These are phyloP conservation scores for Malassezia restricta DNA, from an alignment of 1,284 basidiomycete species.

Conservation along the genomic window DNA sequence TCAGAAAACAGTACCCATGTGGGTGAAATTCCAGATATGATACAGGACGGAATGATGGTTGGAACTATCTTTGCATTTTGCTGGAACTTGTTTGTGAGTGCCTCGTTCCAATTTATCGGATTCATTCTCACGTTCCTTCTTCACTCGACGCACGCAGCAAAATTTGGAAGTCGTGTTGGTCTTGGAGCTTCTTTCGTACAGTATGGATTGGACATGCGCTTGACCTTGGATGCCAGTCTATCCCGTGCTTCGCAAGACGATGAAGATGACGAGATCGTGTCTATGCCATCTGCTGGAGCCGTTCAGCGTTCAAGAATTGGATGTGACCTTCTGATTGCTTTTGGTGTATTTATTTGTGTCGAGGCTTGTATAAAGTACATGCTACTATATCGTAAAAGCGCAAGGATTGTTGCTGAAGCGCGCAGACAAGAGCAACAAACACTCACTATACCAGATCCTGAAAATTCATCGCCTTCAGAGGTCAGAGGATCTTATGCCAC, in stretches of 20 bases:
- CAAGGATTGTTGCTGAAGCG: not conserved
- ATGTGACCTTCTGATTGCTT: not conserved
- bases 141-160: constrained; percentile 71
- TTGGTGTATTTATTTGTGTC: constrained; percentile 1
- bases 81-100: constrained; percentile 71
- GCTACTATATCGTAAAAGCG: constrained; percentile 1
- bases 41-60: constrained; percentile 53
- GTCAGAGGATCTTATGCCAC: not conserved
- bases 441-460: not conserved
- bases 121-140: constrained; percentile 45
- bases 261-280: not conserved
- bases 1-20: constrained; percentile 41
- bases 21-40: constrained; percentile 50
- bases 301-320: not conserved
- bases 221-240: not conserved
- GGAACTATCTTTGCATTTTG: constrained; percentile 61
- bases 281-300: not conserved
- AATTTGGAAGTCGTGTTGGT: constrained; percentile 83
- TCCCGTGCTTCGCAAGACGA: not conserved
- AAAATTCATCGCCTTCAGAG: not conserved
- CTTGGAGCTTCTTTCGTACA: constrained; percentile 80
- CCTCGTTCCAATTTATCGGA: constrained; percentile 84
- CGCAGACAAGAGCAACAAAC: not conserved
- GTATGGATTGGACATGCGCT: constrained; percentile 46
- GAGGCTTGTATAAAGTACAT: not conserved